Evolutionary conservation across 441 rosid species (phyloP), one percentile per base, ranked within the genome.

Genomic region (Populus hybrid): DNA sequence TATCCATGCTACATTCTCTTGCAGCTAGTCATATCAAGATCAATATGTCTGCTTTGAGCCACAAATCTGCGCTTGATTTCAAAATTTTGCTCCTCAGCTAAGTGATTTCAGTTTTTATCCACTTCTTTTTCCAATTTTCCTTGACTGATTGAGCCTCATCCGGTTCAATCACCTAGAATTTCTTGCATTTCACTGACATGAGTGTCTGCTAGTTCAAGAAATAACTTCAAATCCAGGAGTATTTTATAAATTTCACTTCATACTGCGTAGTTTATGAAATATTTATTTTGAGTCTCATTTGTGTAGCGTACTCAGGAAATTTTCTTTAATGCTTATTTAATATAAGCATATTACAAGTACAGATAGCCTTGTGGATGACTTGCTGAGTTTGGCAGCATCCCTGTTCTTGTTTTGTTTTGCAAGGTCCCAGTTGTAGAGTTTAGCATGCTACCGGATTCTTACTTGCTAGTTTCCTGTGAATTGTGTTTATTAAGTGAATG

Each of bases 11-110:
- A 26, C 18, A 20, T 5, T 16, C 36, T 42, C 65, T 20, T 65
- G 76, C 57, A 74, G 67, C 76, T 74, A 14, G 16, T 73, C 46
- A 20, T 14, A 24, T 38, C 14, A 14, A 18, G n/a, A 34, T 74
- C 57, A 36, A 4, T 26, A 59, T 18, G 8, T 36, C 38, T 11
- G n/a, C 32, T 42, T n/a, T 28, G 69, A 63, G 28, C 69, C 35
- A 14, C 11, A 0, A 61, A 63, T 18, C 10, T n/a, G 32, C n/a
- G 6, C 20, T 20, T 75, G n/a, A 26, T 14, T 74, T 40, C 64
- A 59, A 59, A n/a, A 20, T n/a, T 8, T n/a, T 59, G 64, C 10
- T 59, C 64, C 24, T 21, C 64, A n/a, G 64, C 64, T n/a, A 59
- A 59, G 24, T 59, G 36, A 24, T 42, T 75, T 28, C 12, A 67